Evolutionary conservation across 2,329 filamentous ascomycete species (phyloP), one percentile per base, ranked within the genome.

Genomic region (Byssochlamys sp.): DNA sequence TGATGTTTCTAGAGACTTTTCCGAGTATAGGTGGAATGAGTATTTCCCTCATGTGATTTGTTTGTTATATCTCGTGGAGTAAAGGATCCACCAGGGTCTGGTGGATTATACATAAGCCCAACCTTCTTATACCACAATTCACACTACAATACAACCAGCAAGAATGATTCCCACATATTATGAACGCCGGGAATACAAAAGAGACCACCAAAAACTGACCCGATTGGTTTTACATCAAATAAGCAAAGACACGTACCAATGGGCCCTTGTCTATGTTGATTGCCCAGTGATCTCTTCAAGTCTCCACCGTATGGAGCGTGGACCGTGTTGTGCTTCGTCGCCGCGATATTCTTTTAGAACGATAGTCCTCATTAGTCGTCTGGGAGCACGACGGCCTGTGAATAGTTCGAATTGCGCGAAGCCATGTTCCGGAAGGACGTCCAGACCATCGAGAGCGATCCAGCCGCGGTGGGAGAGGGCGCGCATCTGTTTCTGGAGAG

Each of bases 371-470:
- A 74, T 74, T 11, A 73, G 54, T 24, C 71, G 67, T 11, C 53
- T 35, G 1, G 72, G 71, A 14, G 71, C 71, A n/a, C 70, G 70
- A 10, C 70, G 69, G 7, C 71, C 69, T 1, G 72, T 74, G 52
- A 74, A 72, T 2, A 74, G 61, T 53, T 74, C 72, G 33, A 74
- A 74, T 51, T 74, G 72, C 3, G 71, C 72, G 53, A 74, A 73
- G 0, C 72, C 72, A 58, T 74, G 72, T 59, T 74, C 72, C 1
- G 71, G 70, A 4, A 74, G 67, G 12, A 74, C 69, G 45, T 74
- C 72, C 2, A 74, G 69, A 12, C 72, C 72, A 35, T 74, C 72
- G 24, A 73, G 59, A 0, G 71, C 67, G n/a, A 73, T 69, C 72
- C 72, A 74, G 7, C 72, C 71, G 9, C 70, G 70, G 53, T 71